Evolutionary conservation across 768 basidiomycete genomes (phyloP).

Genomic region (Cubamyces sp.): DNA sequence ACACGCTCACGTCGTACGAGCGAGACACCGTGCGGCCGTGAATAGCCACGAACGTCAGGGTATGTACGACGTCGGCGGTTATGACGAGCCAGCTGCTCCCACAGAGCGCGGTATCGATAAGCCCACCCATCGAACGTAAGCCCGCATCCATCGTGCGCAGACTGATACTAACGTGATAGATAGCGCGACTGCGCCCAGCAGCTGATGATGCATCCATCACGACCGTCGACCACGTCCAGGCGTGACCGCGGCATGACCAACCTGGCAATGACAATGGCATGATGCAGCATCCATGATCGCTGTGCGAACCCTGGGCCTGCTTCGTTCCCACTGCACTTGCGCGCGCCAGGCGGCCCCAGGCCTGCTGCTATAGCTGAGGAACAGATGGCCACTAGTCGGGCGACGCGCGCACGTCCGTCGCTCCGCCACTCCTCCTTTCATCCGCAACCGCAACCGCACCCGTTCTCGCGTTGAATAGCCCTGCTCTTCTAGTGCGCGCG

Average conservation of each 20-base stretch:
- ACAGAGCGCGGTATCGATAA: not conserved
- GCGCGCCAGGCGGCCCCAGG: not conserved
- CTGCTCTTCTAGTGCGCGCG: no score
- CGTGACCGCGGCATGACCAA: not conserved
- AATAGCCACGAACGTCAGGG: no score
- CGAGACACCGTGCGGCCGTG: no score
- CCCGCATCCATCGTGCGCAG: not conserved
- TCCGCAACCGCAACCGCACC: no score
- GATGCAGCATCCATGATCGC: not conserved
- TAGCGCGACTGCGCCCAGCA: not conserved
- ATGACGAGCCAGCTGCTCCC: no score
- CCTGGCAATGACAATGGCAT: not conserved
- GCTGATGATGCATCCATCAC: constrained; percentile 4
- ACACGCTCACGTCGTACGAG: no score
- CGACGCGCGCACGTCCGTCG: no score
- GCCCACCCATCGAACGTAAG: not conserved
- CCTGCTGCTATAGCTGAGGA: no score
- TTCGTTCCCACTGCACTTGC: not conserved
- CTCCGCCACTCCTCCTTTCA: no score
- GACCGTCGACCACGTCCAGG: not conserved
- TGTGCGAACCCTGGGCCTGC: not conserved
- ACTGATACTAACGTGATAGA: constrained; percentile 1
- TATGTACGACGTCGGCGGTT: no score
- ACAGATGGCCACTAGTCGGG: no score
- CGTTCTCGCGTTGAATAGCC: no score